These are phyloP conservation scores for Gnaphalium uliginosum DNA, from an alignment of 129 eudicot species.

Conservation along the genomic window DNA sequence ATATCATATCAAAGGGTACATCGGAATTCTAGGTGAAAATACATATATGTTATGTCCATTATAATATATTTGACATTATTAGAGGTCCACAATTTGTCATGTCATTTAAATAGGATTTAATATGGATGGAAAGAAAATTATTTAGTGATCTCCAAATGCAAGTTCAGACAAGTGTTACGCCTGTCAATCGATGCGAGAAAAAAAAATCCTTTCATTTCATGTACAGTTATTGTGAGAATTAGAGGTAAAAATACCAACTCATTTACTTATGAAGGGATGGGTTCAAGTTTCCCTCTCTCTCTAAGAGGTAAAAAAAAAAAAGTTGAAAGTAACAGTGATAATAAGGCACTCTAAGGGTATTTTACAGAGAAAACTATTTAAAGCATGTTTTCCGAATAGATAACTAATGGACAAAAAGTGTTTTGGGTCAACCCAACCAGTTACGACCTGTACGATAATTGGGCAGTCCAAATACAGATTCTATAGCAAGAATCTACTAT, in stretches of 20 bases:
- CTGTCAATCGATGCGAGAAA: neutral
- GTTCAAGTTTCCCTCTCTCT: too few species aligned
- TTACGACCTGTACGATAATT: neutral
- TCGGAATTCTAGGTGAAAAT: neutral
- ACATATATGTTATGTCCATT: neutral
- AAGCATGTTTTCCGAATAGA: neutral
- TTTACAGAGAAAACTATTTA: too few species aligned
- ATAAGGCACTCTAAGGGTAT: neutral
- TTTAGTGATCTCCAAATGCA: neutral
- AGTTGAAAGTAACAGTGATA: too few species aligned
- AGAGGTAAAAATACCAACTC: neutral
- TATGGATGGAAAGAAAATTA: neutral
- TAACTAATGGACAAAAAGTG: neutral
- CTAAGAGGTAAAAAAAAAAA: too few species aligned
- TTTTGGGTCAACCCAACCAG: neutral
- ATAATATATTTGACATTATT: neutral
- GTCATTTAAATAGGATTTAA: neutral
- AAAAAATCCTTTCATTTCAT: neutral
- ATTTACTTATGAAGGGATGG: neutral
- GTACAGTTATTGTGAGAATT: neutral
- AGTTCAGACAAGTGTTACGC: neutral
- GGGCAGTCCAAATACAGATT: neutral
- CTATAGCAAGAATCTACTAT: neutral
- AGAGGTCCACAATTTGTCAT: too few species aligned
- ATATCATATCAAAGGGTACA: neutral